Evolutionary conservation across 345 rosid species (phyloP), one percentile per base, ranked within the genome.

Genomic region (Syzygium jambos): DNA sequence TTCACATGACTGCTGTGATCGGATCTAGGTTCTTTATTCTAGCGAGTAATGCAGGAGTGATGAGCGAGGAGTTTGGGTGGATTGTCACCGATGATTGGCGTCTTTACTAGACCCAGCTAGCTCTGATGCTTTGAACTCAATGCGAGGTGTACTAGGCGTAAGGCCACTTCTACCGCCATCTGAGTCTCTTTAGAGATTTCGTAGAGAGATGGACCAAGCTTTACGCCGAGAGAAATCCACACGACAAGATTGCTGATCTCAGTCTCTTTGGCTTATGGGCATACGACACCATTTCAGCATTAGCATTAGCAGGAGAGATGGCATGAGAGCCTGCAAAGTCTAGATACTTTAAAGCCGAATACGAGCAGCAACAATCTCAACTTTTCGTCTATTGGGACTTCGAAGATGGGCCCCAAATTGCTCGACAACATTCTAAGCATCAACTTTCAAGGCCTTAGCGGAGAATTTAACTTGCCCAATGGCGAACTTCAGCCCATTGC

Each of bases 21-120:
- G 90, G 92, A 7, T 68, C 92, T 56, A 86, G 90, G 21, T 22
- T 92, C 5, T 90, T 93, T 80, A 22, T 34, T 22, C 78, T 52
- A 49, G 93, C 90, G 3, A 85, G 55, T 13, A 82, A 91, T 65
- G 73, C 85, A 2, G 90, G 90, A 63, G 90, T 93, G 93, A 89
- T 90, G 85, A 89, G 88, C 49, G 88, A 68, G 54, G 91, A 88
- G 78, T 89, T 88, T 19, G 90, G 63, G 8, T 92, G 95, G 95
- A 86, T 93, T 43, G 27, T 91, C 34, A 93, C 93, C 2, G 86
- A 87, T 68, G 90, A 89, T 21, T 25, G 86, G 88, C 57, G 16
- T 80, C 51, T 29, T 14, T 16, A 85, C 63, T 51, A 17, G 56
- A 54, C 56, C 56, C 56, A 0, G 23, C 5, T 7, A 19, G 56